phyloP scores from a whole-genome alignment of 441 rosid genomes.

The Melastoma candidum region DNA sequence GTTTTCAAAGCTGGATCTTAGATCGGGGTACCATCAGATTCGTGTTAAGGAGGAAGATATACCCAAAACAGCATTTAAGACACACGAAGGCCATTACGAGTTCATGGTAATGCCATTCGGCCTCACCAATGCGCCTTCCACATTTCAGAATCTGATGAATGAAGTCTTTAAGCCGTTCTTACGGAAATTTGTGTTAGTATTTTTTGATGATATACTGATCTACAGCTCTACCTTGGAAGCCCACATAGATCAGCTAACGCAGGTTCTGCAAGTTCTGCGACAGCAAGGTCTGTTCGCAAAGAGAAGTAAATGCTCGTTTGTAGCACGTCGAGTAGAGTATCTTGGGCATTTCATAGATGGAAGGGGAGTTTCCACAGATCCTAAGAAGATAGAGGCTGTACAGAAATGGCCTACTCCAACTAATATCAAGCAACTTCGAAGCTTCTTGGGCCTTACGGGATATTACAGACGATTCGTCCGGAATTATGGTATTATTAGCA shows the following conservation, averaged over 20 bases:
- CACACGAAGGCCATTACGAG: conserved; percentile 3
- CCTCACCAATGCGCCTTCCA: conserved; percentile 4
- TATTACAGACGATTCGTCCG: not conserved
- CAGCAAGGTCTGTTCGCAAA: not conserved
- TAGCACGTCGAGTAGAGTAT: not conserved
- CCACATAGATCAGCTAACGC: not conserved
- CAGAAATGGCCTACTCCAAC: not conserved
- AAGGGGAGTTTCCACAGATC: conserved; percentile 4
- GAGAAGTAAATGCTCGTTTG: not conserved
- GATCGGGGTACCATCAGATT: not conserved
- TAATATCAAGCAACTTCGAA: not conserved
- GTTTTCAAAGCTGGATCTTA: conserved; percentile 2
- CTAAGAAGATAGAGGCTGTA: not conserved
- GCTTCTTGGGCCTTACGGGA: not conserved
- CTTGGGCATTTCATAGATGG: conserved; percentile 1
- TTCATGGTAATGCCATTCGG: conserved; percentile 11
- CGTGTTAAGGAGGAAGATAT: not conserved
- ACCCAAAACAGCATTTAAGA: no score
- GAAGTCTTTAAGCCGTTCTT: not conserved
- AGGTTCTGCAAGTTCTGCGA: not conserved
- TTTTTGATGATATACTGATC: conserved; percentile 2
- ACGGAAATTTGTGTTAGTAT: not conserved
- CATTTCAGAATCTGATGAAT: conserved; percentile 5
- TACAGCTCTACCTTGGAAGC: not conserved
- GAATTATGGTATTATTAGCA: not conserved